These are phyloP conservation scores for Alliaria petiolata DNA, from an alignment of 345 rosid species.

Conservation along the genomic window DNA sequence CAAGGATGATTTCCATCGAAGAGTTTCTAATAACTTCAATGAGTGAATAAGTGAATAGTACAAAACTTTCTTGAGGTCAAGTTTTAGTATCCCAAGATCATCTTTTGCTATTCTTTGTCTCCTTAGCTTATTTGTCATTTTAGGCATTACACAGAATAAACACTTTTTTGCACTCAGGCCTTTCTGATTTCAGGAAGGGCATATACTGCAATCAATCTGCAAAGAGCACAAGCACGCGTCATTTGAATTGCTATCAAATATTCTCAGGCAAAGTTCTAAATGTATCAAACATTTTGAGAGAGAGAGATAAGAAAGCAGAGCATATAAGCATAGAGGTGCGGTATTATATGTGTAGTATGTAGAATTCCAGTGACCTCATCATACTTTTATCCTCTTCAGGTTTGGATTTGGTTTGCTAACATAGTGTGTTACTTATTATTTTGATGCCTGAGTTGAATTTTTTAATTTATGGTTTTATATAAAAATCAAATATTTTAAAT, in stretches of 20 bases:
- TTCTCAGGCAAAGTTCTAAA: constrained; percentile 3
- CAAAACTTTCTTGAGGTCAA: neutral
- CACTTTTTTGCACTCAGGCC: neutral
- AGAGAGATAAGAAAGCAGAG: neutral
- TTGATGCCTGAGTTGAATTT: too few species aligned
- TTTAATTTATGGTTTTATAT: too few species aligned
- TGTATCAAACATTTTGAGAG: neutral
- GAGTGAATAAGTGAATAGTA: too few species aligned
- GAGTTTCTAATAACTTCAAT: neutral
- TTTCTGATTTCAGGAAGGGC: constrained; percentile 11
- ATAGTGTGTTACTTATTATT: too few species aligned
- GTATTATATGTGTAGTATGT: too few species aligned
- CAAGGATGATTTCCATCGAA: too few species aligned
- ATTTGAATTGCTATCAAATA: neutral
- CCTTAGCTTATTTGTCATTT: neutral
- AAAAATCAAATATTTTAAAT: too few species aligned
- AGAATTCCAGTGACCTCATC: too few species aligned
- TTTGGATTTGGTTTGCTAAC: too few species aligned
- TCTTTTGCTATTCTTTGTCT: neutral
- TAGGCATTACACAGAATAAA: neutral
- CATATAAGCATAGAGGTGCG: neutral
- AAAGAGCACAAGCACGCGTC: neutral
- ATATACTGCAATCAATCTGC: neutral
- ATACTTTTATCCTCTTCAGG: too few species aligned
- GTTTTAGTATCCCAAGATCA: neutral